Conservation (phyloP, 768 basidiomycete species). For the Mycena olivaceomarginata region DNA sequence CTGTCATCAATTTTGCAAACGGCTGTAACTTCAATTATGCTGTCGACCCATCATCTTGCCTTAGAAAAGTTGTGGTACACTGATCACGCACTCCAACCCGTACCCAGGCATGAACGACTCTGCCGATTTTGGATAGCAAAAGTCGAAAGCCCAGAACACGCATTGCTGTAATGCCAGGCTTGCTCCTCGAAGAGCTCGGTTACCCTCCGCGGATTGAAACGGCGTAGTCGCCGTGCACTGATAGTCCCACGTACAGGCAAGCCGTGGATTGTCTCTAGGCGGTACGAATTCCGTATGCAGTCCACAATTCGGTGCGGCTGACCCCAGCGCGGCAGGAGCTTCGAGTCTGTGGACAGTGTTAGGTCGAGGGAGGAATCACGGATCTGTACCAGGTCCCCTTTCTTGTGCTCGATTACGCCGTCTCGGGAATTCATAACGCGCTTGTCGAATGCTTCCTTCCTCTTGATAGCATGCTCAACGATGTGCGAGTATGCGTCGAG, state of each 20-base stretch:
- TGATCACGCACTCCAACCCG: no score
- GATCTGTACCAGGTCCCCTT: not conserved
- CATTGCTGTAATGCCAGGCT: no score
- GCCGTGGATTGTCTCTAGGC: not conserved
- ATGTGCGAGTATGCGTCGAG: constrained; percentile 38
- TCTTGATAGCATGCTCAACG: not conserved
- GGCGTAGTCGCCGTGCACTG: not conserved
- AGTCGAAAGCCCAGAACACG: no score
- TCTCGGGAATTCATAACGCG: not conserved
- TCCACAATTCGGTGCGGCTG: not conserved
- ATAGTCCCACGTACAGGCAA: not conserved
- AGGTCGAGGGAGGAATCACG: not conserved
- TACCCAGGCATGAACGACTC: no score
- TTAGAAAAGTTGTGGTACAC: no score
- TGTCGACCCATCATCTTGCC: no score
- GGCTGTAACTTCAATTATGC: no score
- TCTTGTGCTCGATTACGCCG: not conserved
- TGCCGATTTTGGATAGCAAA: no score
- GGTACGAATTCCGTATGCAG: not conserved
- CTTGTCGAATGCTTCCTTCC: not conserved
- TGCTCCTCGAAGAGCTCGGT: not conserved
- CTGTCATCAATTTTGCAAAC: no score
- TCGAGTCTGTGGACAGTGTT: not conserved
- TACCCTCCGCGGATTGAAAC: not conserved
- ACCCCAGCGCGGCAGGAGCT: not conserved